phyloP scores from a whole-genome alignment of 345 rosid genomes.

The Orychophragmus violaceus region DNA sequence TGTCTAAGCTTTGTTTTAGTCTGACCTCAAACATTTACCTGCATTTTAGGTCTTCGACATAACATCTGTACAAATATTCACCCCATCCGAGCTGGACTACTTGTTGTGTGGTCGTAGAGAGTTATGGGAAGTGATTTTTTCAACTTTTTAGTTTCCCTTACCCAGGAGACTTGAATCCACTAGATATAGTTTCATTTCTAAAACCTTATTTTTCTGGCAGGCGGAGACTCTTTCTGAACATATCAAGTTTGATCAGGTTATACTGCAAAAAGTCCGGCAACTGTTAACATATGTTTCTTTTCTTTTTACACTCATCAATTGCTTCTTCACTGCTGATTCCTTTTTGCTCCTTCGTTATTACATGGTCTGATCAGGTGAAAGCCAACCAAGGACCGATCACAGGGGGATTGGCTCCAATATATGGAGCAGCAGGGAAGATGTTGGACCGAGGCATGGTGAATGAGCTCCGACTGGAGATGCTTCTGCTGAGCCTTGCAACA shows the following conservation, averaged over 20 bases:
- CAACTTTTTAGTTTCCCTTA: neutral
- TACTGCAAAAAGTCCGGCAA: constrained; percentile 93
- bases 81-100: constrained; percentile 82
- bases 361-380: too few species aligned
- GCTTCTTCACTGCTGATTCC: neutral
- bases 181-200: neutral
- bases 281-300: constrained; percentile 51
- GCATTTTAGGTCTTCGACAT: constrained; percentile 97
- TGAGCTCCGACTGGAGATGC: too few species aligned
- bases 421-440: too few species aligned
- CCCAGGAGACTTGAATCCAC: neutral
- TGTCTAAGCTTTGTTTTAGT: constrained; percentile 11
- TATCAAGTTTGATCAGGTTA: constrained; percentile 98
- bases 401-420: too few species aligned
- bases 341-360: too few species aligned
- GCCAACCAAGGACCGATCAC: too few species aligned
- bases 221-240: constrained; percentile 83
- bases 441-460: too few species aligned
- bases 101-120: constrained; percentile 96
- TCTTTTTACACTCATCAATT: too few species aligned
- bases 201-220: constrained; percentile 38
- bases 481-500: too few species aligned
- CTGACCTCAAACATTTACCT: too few species aligned
- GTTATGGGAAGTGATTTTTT: constrained; percentile 81
- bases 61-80: constrained; percentile 87